Base-by-base conservation (phyloP, 495 filamentous ascomycete species). In the Penicillium angulare region DNA sequence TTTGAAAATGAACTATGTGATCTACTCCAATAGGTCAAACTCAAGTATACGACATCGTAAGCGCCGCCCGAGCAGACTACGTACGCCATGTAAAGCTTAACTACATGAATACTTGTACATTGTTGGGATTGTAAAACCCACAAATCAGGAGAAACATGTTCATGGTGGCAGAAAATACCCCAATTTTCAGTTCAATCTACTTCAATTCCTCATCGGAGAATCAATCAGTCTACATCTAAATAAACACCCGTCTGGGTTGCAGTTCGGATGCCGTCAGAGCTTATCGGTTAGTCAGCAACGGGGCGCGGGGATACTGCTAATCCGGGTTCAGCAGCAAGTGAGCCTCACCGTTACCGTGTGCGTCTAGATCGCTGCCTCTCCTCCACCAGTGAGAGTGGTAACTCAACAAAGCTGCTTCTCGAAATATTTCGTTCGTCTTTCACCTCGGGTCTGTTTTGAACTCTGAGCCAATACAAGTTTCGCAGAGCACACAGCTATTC, bases 311-410 rank as follows among this genome's bases (percentile, higher is more conserved):
- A 40, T 26, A 56, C 24, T 7, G 36, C 55, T 60, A 56, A 43
- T 56, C 57, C 57, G 57, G 43, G 1, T 17, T 17, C 33, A 35
- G 40, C 51, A 53, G 20, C 21, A 53, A 31, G 45, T 45, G 56
- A 55, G 49, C 40, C 50, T 52, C 53, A 46, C 45, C 41, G 38
- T 58, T 50, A 47, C 47, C 45, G 53, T 24, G 50, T 50, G 53
- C 36, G 47, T 55, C 52, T 40, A 34, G 52, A 50, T 43, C 43
- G 43, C 18, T 24, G 23, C 18, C 10, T 22, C 22, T 41, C 21
- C 34, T 24, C 21, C 38, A 41, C 18, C 16, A 15, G 40, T 16
- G 8, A 38, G 34, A 38, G 27, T 31, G 27, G 8, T 31, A 6
- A 31, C 5, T 6, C 5, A 31, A 12, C n/a, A n/a, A n/a, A n/a